Conservation (phyloP, 1,139 yeast genomes). For the Arxiozyma slooffiae region DNA sequence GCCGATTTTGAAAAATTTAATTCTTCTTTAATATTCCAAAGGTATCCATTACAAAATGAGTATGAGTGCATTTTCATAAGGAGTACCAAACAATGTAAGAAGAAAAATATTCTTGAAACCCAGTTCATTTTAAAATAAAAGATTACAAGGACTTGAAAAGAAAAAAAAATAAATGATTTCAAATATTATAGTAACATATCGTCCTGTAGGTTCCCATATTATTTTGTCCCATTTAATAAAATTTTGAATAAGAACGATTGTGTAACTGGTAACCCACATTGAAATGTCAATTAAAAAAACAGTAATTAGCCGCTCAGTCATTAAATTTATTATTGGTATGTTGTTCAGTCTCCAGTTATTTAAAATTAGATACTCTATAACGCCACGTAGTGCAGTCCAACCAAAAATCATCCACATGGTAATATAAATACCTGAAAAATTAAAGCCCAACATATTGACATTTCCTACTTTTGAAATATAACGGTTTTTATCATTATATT, state of each 20-base stretch:
- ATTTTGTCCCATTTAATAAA: slow-evolving; percentile 36
- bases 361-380: slow-evolving; percentile 7
- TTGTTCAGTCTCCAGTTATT: slow-evolving; percentile 5
- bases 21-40: slow-evolving; percentile 57
- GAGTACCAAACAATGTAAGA: slow-evolving; percentile 73
- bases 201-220: slow-evolving; percentile 55
- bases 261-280: slow-evolving; percentile 57
- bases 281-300: slow-evolving; percentile 57
- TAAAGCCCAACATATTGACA: background rate
- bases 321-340: slow-evolving; percentile 32
- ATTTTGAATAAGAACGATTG: slow-evolving; percentile 46
- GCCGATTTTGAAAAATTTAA: slow-evolving; percentile 38
- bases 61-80: slow-evolving; percentile 91
- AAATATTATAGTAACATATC: slow-evolving; percentile 46
- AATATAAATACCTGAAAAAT: slow-evolving; percentile 11
- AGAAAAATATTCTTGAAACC: slow-evolving; percentile 76
- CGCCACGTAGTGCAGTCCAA: slow-evolving; percentile 7
- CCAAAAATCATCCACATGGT: slow-evolving; percentile 10
- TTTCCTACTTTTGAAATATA: background rate
- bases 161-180: slow-evolving; percentile 42
- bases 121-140: slow-evolving; percentile 48
- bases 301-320: slow-evolving; percentile 45
- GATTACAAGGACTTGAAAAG: slow-evolving; percentile 44
- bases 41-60: slow-evolving; percentile 77
- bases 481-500: background rate